These are phyloP conservation scores for Scolecobasidium constrictum DNA, from an alignment of 2,329 filamentous ascomycete species.

Conservation along the genomic window DNA sequence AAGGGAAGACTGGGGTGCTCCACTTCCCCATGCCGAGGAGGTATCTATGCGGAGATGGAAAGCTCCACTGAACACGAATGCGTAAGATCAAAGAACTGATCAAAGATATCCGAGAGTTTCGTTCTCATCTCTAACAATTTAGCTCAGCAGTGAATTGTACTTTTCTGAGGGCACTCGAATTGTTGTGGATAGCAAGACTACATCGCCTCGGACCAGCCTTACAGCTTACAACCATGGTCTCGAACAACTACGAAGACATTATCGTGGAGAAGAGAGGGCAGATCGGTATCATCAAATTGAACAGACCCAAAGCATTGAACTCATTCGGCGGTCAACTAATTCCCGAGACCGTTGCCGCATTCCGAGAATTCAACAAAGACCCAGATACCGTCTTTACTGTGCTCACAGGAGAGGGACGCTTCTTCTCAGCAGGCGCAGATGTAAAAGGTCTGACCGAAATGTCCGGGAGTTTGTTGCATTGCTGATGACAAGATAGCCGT, in stretches of 20 bases:
- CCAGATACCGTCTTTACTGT: constrained; percentile 40
- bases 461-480: neutral
- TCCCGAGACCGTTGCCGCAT: constrained; percentile 29
- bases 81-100: no score
- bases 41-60: no score
- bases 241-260: neutral
- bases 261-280: neutral
- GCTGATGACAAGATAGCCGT: neutral
- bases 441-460: constrained; percentile 21
- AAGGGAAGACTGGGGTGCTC: no score
- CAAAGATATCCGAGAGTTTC: no score
- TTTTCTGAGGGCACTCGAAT: no score
- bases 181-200: no score
- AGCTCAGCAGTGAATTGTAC: no score
- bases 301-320: constrained; percentile 37
- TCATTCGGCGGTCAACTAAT: constrained; percentile 37
- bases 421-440: constrained; percentile 41
- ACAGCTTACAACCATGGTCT: no score
- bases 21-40: no score
- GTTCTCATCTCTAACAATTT: no score
- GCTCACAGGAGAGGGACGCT: constrained; percentile 38
- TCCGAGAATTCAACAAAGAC: constrained; percentile 34
- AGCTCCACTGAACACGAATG: no score
- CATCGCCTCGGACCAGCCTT: no score
- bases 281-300: constrained; percentile 23